Base-by-base conservation (phyloP, 1,139 yeast genomes). In the Hyphopichia fennica region DNA sequence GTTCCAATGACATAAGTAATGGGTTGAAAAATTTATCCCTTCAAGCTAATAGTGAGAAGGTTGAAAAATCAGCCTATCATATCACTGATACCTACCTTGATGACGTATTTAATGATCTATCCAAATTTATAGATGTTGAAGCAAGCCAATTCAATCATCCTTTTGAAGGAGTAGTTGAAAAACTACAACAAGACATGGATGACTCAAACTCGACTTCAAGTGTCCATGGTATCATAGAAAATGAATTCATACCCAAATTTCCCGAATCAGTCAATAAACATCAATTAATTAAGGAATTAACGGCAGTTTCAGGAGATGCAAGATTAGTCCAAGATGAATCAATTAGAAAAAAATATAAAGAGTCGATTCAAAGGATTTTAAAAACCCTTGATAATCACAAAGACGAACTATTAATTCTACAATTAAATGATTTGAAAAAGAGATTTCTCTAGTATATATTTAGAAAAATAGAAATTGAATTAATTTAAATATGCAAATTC, bases 131-230 rank as follows among this genome's bases (percentile, higher is more conserved):
- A 10, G 51, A 52, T 6, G 49, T 39, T 1, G 62, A 61, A 11
- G 58, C 59, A 0, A 46, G 48, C 2, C 49, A 49, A 20, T 72
- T 65, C 44, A 58, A 57, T 20, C 57, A 58, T 18, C 55, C 56
- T n/a, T 72, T 72, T 45, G 56, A 53, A 7, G 42, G 51, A 6
- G 69, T 68, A 3, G 47, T 69, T 4, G 47, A 49, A 10, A 48
- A 45, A 16, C 37, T 69, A 18, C 56, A 53, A 18, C 47, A 40
- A 36, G 49, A 43, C 13, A 46, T 37, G 1, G 48, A 37, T 40
- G 61, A 53, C 16, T 39, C 46, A 2, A 62, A 52, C 16, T 58
- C 59, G 10, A 47, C 43, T n/a, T 51, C 67, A 5, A 64, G 70
- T 38, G 47, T 62, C 3, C 41, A 44, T 10, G 65, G 58, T 1